A percentile compares a stretch with the other conserved stretches of the same genome.
These are phyloP conservation scores for Agaricus bisporus DNA, from an alignment of 768 basidiomycete species.

Conservation along the genomic window DNA sequence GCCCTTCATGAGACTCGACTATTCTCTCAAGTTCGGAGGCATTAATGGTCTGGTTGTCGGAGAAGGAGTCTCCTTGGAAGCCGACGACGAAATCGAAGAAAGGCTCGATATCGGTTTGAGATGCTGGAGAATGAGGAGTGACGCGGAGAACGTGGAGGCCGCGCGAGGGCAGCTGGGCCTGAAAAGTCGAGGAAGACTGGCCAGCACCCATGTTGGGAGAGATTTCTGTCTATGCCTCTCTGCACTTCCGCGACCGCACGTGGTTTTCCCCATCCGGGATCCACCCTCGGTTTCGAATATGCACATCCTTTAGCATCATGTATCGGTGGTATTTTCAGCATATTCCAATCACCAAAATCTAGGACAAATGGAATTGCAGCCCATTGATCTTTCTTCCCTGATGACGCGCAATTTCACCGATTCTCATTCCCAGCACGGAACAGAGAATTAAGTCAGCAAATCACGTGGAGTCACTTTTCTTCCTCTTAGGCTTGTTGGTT, in stretches of 20 bases:
- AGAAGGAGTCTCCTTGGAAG: slow-evolving; percentile 63
- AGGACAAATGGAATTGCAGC: too few species aligned
- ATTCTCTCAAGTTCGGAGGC: slow-evolving; percentile 70
- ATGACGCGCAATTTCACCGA: too few species aligned
- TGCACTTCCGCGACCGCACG: too few species aligned
- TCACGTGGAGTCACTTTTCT: slow-evolving; percentile 8
- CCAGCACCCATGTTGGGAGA: slow-evolving; percentile 59
- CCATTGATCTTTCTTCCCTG: too few species aligned
- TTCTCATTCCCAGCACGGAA: too few species aligned
- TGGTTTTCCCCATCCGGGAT: too few species aligned
- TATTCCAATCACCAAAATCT: too few species aligned
- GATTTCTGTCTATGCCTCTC: not conserved
- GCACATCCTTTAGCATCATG: too few species aligned
- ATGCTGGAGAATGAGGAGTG: slow-evolving; percentile 84
- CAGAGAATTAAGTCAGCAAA: too few species aligned
- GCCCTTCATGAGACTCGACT: slow-evolving; percentile 77
- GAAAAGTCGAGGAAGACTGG: slow-evolving; percentile 47
- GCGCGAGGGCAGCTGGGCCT: slow-evolving; percentile 46
- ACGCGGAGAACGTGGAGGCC: slow-evolving; percentile 88
- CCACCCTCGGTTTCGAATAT: too few species aligned
- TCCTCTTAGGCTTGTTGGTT: not conserved
- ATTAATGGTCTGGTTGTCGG: slow-evolving; percentile 52
- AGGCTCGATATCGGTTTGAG: slow-evolving; percentile 77
- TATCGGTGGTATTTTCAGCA: too few species aligned
- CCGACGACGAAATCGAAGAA: slow-evolving; percentile 98